Evolutionary conservation across 2,329 filamentous ascomycete species (phyloP), one percentile per base, ranked within the genome.

Genomic region (Calonectria pseudoreteaudii): DNA sequence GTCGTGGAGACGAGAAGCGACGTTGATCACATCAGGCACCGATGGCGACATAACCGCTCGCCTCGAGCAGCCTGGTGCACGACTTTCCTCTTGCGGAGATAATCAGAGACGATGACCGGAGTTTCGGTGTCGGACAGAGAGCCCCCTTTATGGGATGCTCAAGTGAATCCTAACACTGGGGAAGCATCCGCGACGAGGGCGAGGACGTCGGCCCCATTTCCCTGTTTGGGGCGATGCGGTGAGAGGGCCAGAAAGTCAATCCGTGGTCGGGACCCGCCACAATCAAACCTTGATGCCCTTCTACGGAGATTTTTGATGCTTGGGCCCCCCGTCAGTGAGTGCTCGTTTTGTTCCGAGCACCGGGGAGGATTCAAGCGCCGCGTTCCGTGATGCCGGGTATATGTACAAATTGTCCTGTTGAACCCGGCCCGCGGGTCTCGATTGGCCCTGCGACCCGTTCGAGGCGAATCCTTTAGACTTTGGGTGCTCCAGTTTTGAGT

Each of bases 131-230:
- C 56, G 8, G 34, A 26, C 34, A 28, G 14, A 26, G 1, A 38
- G n/a, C 18, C 34, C 16, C 56, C 56, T 41, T 30, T 41, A 41
- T 62, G 34, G 56, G 56, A 62, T 9, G 14, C 23, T 30, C 23
- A 41, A 41, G 23, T 62, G 34, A 62, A 62, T 62, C 56, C 56
- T 41, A 62, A 62, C 34, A 38, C 41, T 28, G 56, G 56, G 36
- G 56, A 62, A 62, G n/a, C 34, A 23, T n/a, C 31, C 26, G 26
- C 16, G 6, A 36, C 31, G 30, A 31, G 53, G 53, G 5, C 53
- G n/a, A 60, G 56, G 23, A 62, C 23, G 23, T 41, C 56, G 56
- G 56, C 56, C 56, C 56, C 56, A 62, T 62, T 62, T 62, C 34
- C 56, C 34, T 20, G 38, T 41, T 41, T 38, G 38, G 56, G 56